Percentiles rank a stretch among this genome's conserved stretches.
These are phyloP conservation scores for Candida nitratophila DNA, from an alignment of 805 yeast genomes.

Conservation along the genomic window DNA sequence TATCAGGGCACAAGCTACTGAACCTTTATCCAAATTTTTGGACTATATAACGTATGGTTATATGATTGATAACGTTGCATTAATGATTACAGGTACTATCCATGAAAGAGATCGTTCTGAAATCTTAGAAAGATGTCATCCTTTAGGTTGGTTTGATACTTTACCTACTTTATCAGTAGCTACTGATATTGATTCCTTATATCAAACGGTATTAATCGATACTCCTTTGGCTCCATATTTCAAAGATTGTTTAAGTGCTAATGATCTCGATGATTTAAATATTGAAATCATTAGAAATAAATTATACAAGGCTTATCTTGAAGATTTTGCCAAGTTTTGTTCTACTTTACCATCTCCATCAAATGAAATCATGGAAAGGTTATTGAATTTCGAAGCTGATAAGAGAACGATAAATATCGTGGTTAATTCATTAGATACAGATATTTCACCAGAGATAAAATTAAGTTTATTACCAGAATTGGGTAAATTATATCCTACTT, in stretches of 20 bases:
- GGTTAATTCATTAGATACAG: slow-evolving; percentile 82
- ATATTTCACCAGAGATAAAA: slow-evolving; percentile 68
- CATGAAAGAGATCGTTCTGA: slow-evolving; percentile 91
- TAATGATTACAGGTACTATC: slow-evolving; percentile 94
- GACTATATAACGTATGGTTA: slow-evolving; percentile 93
- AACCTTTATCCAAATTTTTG: slow-evolving; percentile 73
- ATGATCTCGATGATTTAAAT: slow-evolving; percentile 90
- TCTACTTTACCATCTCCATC: slow-evolving; percentile 63
- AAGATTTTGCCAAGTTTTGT: slow-evolving; percentile 73
- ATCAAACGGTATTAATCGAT: slow-evolving; percentile 87
- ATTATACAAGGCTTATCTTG: slow-evolving; percentile 86
- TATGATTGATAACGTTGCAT: slow-evolving; percentile 95
- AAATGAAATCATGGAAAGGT: slow-evolving; percentile 66
- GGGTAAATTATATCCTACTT: slow-evolving; percentile 75
- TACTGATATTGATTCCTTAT: slow-evolving; percentile 88
- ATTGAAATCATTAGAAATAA: slow-evolving; percentile 92
- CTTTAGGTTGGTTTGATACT: slow-evolving; percentile 97
- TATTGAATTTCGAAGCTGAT: slow-evolving; percentile 90
- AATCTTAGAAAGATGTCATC: slow-evolving; percentile 86
- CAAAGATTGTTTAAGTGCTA: slow-evolving; percentile 78
- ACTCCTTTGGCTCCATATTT: slow-evolving; percentile 98
- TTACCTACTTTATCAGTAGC: slow-evolving; percentile 93
- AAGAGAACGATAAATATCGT: slow-evolving; percentile 89
- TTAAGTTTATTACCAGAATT: slow-evolving; percentile 66
- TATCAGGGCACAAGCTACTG: slow-evolving; percentile 75